These are phyloP conservation scores for Spathaspora gorwiae DNA, from an alignment of 805 yeast genomes.

Conservation along the genomic window DNA sequence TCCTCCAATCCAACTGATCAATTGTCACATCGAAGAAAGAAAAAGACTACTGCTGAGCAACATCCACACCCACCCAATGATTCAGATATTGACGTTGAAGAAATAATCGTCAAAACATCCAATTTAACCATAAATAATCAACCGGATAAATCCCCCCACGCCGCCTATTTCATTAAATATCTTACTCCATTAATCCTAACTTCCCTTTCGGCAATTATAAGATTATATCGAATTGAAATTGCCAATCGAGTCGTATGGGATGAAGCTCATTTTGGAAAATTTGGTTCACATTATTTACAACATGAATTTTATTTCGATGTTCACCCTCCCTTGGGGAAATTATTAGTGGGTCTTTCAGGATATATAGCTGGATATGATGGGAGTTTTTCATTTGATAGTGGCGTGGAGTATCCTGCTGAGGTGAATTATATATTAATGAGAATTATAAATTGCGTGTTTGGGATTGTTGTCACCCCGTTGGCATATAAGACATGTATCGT, in stretches of 20 bases:
- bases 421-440: conserved; percentile 84
- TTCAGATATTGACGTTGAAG: conserved; percentile 13
- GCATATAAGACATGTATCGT: conserved; percentile 78
- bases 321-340: conserved; percentile 95
- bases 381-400: conserved; percentile 83
- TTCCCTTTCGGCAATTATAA: conserved; percentile 39
- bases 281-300: conserved; percentile 83
- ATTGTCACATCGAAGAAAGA: background rate
- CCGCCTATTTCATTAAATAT: conserved; percentile 8
- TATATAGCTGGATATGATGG: conserved; percentile 86
- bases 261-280: conserved; percentile 96
- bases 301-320: conserved; percentile 94
- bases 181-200: conserved; percentile 32
- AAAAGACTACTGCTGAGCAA: background rate
- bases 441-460: conserved; percentile 77
- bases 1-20: background rate
- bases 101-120: conserved; percentile 18
- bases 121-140: conserved; percentile 10
- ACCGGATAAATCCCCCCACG: background rate
- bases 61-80: conserved; percentile 1
- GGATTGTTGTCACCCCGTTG: conserved; percentile 79
- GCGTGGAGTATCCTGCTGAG: conserved; percentile 67
- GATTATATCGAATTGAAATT: conserved; percentile 71
- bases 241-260: conserved; percentile 89
- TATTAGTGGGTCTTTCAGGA: conserved; percentile 86